Evolutionary conservation across 2,329 filamentous ascomycete genomes (phyloP), one percentile per base, ranked within the genome.

Genomic region (Colletotrichum lindemuthianum): DNA sequence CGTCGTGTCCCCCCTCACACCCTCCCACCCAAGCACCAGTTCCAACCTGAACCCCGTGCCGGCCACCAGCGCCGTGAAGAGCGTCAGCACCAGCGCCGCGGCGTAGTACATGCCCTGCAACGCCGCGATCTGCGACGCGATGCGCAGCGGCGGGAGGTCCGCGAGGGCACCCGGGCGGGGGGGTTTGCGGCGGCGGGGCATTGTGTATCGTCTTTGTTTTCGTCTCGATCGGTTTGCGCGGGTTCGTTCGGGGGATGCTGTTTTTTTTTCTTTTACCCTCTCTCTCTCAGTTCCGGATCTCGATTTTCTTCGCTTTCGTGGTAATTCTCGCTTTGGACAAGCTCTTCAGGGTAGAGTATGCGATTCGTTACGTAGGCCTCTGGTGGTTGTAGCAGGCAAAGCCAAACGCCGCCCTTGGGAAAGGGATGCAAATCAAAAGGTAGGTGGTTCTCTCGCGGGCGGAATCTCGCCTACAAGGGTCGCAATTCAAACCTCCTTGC

Each of bases 1-100:
- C 9, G 86, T 88, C 15, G 84, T 88, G 76, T 89, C 87, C 41
- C 85, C 87, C 67, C 86, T 81, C 63, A 89, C 77, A n/a, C 78
- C 75, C 40, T 81, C 78, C 86, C 86, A 88, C 59, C 85, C 84
- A 63, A 89, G 83, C 12, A 89, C 75, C 64, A 88, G 75, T 69
- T 85, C 82, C 8, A 84, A 69, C 58, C 76, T 79, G 71, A 89
- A 88, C 2, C 77, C 72, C 34, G 81, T 78, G 37, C 87, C 87
- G n/a, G 84, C 81, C 16, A 88, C 84, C 43, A 88, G 81, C 11
- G 84, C 77, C 9, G 84, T 86, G 75, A 89, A 89, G 61, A 87
- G 77, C 73, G 86, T 81, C 45, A 88, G 77, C 10, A 86, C 74
- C 37, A 84, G 72, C 8, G 84, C 82, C 15, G 77, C 77, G 61